Evolutionary conservation across 192 early-diverging fungal species (phyloP), one percentile per base, ranked within the genome.

Genomic region (Coemansia sp.): DNA sequence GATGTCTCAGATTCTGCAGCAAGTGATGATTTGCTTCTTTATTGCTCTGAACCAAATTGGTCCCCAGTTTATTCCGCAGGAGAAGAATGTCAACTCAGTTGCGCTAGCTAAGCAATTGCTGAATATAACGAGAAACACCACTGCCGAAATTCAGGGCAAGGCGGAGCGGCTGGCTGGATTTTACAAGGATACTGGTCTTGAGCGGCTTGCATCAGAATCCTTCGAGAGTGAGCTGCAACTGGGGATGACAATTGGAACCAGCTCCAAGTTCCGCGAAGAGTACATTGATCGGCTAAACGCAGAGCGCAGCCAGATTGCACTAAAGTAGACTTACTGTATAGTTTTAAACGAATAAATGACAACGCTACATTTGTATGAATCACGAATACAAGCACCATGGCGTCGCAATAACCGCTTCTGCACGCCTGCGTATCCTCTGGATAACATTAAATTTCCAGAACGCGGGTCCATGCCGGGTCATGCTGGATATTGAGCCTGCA

Each of bases 11-110:
- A 58, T 80, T 15, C 28, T 80, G 62, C 77, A 64, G 53, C 71
- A 80, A 42, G 64, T 62, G 26, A 68, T 74, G 72, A 51, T 71
- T 2, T 80, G 77, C 51, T 70, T 74, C 54, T 80, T 80, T 15
- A 71, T 80, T 23, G 77, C 60, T 2, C 26, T 80, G 64, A 80
- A 80, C 51, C 77, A 80, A 61, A 80, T 80, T 44, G 77, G 72
- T 1, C 77, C 77, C 23, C 77, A 80, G 68, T 61, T 80, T 57
- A 52, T 80, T 34, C 68, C 77, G 3, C 62, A 62, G 14, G 77
- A 80, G 15, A 63, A 56, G 49, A 66, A 66, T 42, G 71, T 60
- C 44, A 71, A 34, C 50, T 68, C 77, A 14, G 34, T 74, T 31
- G 65, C 52, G 23, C 62, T 80, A 58, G 71, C 77, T n/a, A 68